Conservation (phyloP, 2,329 filamentous ascomycete species). For the Arachnomyces sp. region DNA sequence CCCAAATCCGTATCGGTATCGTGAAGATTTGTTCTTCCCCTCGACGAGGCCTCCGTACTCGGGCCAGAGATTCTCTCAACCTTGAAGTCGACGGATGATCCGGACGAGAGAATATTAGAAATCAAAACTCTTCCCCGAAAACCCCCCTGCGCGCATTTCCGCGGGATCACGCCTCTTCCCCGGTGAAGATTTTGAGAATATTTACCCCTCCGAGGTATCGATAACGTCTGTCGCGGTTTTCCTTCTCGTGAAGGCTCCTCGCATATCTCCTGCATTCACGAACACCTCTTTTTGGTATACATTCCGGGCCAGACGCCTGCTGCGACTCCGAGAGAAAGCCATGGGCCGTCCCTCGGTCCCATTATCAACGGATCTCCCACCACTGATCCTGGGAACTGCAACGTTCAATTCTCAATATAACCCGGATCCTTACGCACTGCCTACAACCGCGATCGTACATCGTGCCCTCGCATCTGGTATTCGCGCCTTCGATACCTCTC, state of each 20-base stretch:
- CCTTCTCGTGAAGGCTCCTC: neutral
- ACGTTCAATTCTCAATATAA: conserved; percentile 46
- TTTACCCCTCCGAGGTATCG: conserved; percentile 1
- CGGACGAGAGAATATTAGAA: neutral
- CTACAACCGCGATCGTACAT: conserved; percentile 41
- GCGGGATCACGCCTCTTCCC: no score
- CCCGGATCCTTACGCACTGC: conserved; percentile 41
- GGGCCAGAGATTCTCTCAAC: neutral
- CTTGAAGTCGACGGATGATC: neutral
- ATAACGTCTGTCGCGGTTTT: neutral
- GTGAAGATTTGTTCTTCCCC: no score
- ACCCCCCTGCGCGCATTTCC: no score
- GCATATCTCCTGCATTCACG: conserved; percentile 2
- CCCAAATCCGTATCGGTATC: no score
- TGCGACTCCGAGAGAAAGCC: neutral
- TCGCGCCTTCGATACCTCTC: conserved; percentile 48
- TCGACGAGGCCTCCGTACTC: neutral
- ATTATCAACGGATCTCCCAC: conserved; percentile 37
- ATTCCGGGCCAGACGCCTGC: neutral
- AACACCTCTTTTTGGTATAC: conserved; percentile 2
- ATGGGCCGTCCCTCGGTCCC: conserved; percentile 26
- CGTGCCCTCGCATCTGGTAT: conserved; percentile 41
- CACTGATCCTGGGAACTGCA: conserved; percentile 43
- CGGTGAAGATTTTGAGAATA: conserved; percentile 5
- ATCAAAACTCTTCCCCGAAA: conserved; percentile 2